A percentile compares a stretch with the other conserved stretches of the same genome.
phyloP scores from a whole-genome alignment of 139 green algal genomes.

The Chlorella sp. region DNA sequence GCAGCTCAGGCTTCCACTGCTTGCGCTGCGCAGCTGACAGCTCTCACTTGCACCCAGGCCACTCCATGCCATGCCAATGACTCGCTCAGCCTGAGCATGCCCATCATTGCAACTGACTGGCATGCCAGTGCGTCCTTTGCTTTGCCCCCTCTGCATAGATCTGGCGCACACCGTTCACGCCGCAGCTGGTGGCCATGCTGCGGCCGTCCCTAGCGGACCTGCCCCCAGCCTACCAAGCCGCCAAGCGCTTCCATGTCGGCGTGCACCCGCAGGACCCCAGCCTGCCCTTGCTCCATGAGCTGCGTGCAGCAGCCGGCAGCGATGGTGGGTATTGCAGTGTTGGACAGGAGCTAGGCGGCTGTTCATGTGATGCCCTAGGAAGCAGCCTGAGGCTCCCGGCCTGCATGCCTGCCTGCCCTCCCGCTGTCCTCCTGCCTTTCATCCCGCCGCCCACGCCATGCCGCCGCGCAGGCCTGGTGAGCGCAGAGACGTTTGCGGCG shows the following conservation, averaged over 20 bases:
- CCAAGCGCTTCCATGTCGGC: conserved; percentile 61
- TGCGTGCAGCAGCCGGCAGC: background rate
- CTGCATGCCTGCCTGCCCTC: background rate
- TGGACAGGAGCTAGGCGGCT: too few relatives aligned
- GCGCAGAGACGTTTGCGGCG: conserved; percentile 20
- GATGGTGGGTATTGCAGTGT: background rate
- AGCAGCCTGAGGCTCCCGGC: too few relatives aligned
- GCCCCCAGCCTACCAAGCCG: conserved; percentile 43
- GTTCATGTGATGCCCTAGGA: too few relatives aligned
- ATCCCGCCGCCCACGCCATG: background rate
- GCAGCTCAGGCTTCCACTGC: too few relatives aligned
- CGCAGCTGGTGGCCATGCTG: conserved; percentile 66
- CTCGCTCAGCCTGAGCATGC: too few relatives aligned
- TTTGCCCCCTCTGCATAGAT: conserved; percentile 52
- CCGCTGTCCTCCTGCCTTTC: background rate
- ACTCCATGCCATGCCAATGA: too few relatives aligned
- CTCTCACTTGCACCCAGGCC: too few relatives aligned
- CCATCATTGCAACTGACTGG: too few relatives aligned
- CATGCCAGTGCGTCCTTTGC: too few relatives aligned
- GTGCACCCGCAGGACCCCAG: conserved; percentile 61
- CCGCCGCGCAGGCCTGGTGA: background rate
- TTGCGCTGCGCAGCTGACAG: too few relatives aligned
- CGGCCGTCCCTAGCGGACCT: conserved; percentile 52
- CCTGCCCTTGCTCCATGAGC: conserved; percentile 12
- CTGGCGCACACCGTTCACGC: conserved; percentile 58